Percentiles rank a stretch among this genome's conserved stretches.
Evolutionary conservation across 805 yeast genomes (phyloP).

Genomic region (Millerago galiae): DNA sequence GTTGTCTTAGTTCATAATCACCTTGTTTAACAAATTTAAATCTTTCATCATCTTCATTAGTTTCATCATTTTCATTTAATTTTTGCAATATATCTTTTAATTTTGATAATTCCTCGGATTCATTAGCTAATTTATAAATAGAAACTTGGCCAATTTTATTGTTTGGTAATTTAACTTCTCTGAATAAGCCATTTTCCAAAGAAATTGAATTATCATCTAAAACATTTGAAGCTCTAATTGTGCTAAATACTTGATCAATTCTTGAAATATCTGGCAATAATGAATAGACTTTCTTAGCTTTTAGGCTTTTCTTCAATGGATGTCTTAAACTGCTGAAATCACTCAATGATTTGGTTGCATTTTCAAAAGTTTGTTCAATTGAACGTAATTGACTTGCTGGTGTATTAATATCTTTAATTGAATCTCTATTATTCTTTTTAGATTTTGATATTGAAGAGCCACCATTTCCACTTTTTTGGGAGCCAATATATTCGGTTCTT

Average conservation of each 20-base stretch:
- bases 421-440: conserved; percentile 3
- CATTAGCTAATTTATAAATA: conserved; percentile 44
- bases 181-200: conserved; percentile 54
- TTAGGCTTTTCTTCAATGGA: conserved; percentile 68
- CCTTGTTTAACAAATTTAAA: conserved; percentile 59
- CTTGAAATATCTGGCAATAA: conserved; percentile 87
- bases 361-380: conserved; percentile 75
- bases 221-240: conserved; percentile 53
- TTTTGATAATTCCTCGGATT: conserved; percentile 27
- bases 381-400: conserved; percentile 58
- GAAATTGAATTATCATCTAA: conserved; percentile 24
- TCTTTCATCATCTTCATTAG: conserved; percentile 27
- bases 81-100: conserved; percentile 40
- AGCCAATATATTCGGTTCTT: conserved; percentile 79
- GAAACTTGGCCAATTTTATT: conserved; percentile 69
- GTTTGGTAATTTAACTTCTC: conserved; percentile 59
- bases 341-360: conserved; percentile 41
- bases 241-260: conserved; percentile 70
- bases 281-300: conserved; percentile 74
- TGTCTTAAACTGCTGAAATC: conserved; percentile 50
- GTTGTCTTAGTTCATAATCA: conserved; percentile 67
- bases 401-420: conserved; percentile 29
- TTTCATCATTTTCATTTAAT: conserved; percentile 41
- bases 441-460: conserved; percentile 10
- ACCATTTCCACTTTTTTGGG: conserved; percentile 14